Evolutionary conservation across 2,329 filamentous ascomycete species (phyloP), one percentile per base, ranked within the genome.

Genomic region (Epichloe sp.): DNA sequence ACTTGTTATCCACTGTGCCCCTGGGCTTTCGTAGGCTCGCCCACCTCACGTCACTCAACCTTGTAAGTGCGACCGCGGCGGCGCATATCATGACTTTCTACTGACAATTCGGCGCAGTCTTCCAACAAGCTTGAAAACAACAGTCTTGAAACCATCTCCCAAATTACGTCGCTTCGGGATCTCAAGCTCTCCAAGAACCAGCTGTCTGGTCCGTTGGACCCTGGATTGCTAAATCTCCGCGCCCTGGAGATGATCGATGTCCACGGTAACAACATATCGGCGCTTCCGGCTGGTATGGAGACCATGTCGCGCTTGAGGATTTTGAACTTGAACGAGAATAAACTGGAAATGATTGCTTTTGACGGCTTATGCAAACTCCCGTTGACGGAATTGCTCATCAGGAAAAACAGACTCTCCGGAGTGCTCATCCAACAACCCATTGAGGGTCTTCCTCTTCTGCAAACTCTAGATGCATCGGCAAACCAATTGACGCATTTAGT

Each of bases 191-290:
- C 84, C 10, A 83, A 86, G 51, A 95, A 95, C 59, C 72, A 79
- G 15, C 69, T 95, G 5, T 77, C 79, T 45, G 88, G 87, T 0
- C 71, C 78, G 1, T 68, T 96, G 3, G 77, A 83, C 44, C 62
- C 78, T 0, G 74, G 71, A n/a, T 73, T 95, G 35, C 71, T 77
- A 21, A 74, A 74, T 5, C 72, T 97, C 15, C 70, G 66, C 37
- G 80, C 82, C 48, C 73, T 98, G 0, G 89, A 96, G 63, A 76
- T 82, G 17, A 72, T 97, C 8, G 90, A 97, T 56, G 62, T 97
- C 8, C 86, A 88, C 55, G 78, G 79, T 14, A 98, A 98, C 67
- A 79, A 81, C 54, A 74, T 98, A 19, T 80, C 83, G 7, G 73
- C 75, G 1, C 71, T 98, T 15, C 87, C 89, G 0, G 68, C 76